Percentiles rank a stretch among this genome's conserved stretches.
Evolutionary conservation across 768 basidiomycete species (phyloP).

Genomic region (Rhodocollybia butyracea): DNA sequence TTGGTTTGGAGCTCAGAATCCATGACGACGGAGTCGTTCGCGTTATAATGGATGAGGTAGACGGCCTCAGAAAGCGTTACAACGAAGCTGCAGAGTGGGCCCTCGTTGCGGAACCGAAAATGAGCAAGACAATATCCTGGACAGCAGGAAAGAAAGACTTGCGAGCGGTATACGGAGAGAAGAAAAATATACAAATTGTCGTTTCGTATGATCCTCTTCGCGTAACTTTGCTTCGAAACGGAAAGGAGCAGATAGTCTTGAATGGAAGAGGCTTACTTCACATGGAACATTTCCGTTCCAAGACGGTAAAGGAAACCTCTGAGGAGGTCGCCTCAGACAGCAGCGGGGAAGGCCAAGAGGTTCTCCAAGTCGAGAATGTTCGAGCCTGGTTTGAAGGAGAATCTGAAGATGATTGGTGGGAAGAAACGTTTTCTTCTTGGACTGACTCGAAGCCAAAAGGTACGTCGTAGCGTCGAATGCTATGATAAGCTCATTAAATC

Average conservation of each 20-base stretch:
- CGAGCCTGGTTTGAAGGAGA: slow-evolving; percentile 89
- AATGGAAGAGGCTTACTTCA: slow-evolving; percentile 90
- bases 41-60: slow-evolving; percentile 90
- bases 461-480: slow-evolving; percentile 28
- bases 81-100: slow-evolving; percentile 93
- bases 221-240: slow-evolving; percentile 67
- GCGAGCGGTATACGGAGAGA: slow-evolving; percentile 61
- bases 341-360: slow-evolving; percentile 43
- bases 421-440: slow-evolving; percentile 84
- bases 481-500: background rate
- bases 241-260: slow-evolving; percentile 81
- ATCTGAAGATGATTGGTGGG: slow-evolving; percentile 81
- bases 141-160: slow-evolving; percentile 60
- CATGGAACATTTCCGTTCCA: slow-evolving; percentile 95
- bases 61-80: slow-evolving; percentile 78
- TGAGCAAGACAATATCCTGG: slow-evolving; percentile 64
- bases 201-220: slow-evolving; percentile 76
- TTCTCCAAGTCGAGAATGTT: slow-evolving; percentile 47
- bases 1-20: slow-evolving; percentile 77
- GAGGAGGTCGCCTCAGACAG: slow-evolving; percentile 37
- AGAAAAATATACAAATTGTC: slow-evolving; percentile 61
- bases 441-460: slow-evolving; percentile 96
- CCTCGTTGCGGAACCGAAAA: slow-evolving; percentile 64
- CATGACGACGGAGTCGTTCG: slow-evolving; percentile 87
- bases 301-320: slow-evolving; percentile 33